These are phyloP conservation scores for Stromatinia cepivora DNA, from an alignment of 2,329 filamentous ascomycete genomes.

Conservation along the genomic window DNA sequence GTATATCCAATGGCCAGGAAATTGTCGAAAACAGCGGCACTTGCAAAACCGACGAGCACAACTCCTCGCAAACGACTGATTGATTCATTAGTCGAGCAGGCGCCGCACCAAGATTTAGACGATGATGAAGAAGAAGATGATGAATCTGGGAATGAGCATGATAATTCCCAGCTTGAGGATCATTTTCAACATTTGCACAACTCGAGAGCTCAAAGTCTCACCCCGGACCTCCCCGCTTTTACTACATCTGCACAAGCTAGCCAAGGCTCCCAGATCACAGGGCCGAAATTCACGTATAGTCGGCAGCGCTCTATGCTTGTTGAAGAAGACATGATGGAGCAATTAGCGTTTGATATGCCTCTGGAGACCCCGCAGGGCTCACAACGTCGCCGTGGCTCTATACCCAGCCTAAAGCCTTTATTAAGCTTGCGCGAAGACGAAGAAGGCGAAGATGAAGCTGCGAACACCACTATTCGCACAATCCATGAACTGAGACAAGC, in stretches of 20 bases:
- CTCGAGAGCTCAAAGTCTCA: constrained; percentile 29
- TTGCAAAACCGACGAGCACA: constrained; percentile 29
- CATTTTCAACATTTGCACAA: constrained; percentile 4
- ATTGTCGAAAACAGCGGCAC: constrained; percentile 25
- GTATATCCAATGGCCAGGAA: constrained; percentile 10
- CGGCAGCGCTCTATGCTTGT: constrained; percentile 41
- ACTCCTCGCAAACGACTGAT: constrained; percentile 38
- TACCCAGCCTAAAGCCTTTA: constrained; percentile 35
- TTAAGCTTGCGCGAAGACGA: constrained; percentile 38
- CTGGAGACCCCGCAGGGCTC: constrained; percentile 26
- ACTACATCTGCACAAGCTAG: constrained; percentile 28
- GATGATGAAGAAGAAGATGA: constrained; percentile 25
- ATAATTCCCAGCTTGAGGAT: constrained; percentile 23
- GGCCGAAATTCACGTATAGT: constrained; percentile 41
- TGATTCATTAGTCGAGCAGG: constrained; percentile 40
- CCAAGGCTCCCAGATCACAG: constrained; percentile 36
- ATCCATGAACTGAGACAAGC: constrained; percentile 66
- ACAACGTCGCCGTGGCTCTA: constrained; percentile 33
- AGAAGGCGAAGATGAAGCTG: constrained; percentile 34
- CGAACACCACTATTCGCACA: constrained; percentile 53
- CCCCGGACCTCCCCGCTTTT: constrained; percentile 21
- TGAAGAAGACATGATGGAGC: constrained; percentile 39
- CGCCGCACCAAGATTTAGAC: constrained; percentile 24
- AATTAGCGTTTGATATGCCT: constrained; percentile 38
- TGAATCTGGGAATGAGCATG: constrained; percentile 19